Base-by-base conservation (phyloP, 1,284 basidiomycete species). In the Neonothopanus nambi region DNA sequence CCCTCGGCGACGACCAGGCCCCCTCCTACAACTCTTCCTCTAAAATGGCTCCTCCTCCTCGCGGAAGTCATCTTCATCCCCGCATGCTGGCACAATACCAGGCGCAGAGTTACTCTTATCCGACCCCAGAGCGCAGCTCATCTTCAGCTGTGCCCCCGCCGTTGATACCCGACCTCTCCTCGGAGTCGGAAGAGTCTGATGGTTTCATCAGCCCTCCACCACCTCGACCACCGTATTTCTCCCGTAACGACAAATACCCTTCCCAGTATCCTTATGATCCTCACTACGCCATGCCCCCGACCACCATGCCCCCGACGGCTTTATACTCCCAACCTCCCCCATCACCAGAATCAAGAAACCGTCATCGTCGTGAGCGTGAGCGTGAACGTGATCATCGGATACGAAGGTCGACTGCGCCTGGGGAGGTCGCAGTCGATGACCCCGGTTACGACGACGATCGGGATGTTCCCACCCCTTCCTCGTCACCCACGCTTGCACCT, bases 121-220 rank as follows among this genome's bases (percentile, higher is more conserved):
- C 60, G 51, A 63, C 55, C 13, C 55, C 57, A 33, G 50, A 58
- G 18, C 39, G 51, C 59, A 49, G 55, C 36, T 43, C 58, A 39
- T 44, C 51, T 7, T 52, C 49, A 48, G 55, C 57, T 45, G 56
- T 67, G 28, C 70, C 75, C 20, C 82, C 81, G 3, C 72, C 75
- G 2, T 77, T 85, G 54, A 70, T 85, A 50, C 79, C 78, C 21
- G 82, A 85, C 65, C 62, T 81, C 56, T 84, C 82, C 17, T 84
- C 82, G 30, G 80, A 82, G 63, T 81, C 79, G 2, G 84, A 86
- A 60, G 82, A 85, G 67, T 80, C 78, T 56, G 82, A 85, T 64
- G 75, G 73, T 38, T 75, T 78, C 57, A 57, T 64, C n/a, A 65
- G 69, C 54, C 68, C 71, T 23, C 67, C 63, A 13, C 64, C 62